Conservation (phyloP, 495 filamentous ascomycete genomes). For the Astrocystis sublimbata region DNA sequence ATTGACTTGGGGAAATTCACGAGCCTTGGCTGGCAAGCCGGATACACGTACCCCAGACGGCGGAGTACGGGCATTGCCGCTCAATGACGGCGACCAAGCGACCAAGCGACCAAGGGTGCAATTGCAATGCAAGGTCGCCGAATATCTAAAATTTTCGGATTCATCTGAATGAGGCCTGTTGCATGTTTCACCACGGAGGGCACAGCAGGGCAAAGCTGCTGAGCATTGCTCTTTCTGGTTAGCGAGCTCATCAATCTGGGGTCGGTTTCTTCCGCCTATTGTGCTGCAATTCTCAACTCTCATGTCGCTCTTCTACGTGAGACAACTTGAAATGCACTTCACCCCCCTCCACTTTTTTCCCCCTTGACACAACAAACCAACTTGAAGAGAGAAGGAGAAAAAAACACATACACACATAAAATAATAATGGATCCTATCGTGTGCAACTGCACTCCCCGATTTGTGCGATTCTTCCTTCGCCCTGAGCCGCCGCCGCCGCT, state of each 20-base stretch:
- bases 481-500: neutral
- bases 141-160: neutral
- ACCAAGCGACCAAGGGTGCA: too few relatives aligned
- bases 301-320: neutral
- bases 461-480: neutral
- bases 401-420: too few relatives aligned
- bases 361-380: too few relatives aligned
- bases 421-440: neutral
- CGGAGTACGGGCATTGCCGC: conserved; percentile 4
- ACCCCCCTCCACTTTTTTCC: neutral
- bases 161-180: conserved; percentile 14
- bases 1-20: neutral
- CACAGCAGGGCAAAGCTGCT: conserved; percentile 2
- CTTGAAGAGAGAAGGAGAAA: too few relatives aligned
- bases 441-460: neutral
- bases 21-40: neutral
- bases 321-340: neutral
- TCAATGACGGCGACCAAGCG: neutral
- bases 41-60: conserved; percentile 12
- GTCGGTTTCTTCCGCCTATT: conserved; percentile 17
- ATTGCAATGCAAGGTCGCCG: too few relatives aligned
- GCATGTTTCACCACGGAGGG: conserved; percentile 16
- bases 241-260: conserved; percentile 8
- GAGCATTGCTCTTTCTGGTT: conserved; percentile 8
- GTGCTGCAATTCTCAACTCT: neutral